Conservation (phyloP, 2,329 filamentous ascomycete genomes). For the Magnaporthiopsis incrustans region DNA sequence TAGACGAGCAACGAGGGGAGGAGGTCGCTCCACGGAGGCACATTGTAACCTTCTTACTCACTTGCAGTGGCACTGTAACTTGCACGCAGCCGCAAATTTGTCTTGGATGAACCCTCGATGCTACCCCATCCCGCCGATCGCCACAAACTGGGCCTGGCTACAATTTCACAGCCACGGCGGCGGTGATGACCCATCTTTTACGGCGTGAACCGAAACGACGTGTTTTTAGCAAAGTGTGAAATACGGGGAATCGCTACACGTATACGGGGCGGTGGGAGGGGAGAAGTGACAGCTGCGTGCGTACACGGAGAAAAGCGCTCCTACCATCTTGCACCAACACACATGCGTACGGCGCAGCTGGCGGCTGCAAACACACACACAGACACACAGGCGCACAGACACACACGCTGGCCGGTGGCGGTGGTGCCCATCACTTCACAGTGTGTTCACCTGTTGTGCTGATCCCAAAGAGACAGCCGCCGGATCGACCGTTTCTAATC, state of each 20-base stretch:
- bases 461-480: background rate
- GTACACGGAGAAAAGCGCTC: no score
- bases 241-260: background rate
- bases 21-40: background rate
- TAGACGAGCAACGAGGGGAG: no score
- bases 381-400: no score
- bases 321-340: background rate
- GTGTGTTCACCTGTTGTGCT: background rate
- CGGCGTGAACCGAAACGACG: no score
- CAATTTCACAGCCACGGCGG: background rate
- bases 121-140: background rate
- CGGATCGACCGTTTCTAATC: slow-evolving; percentile 7
- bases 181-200: background rate
- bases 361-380: background rate
- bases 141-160: background rate
- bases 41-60: background rate
- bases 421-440: no score
- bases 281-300: no score
- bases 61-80: background rate
- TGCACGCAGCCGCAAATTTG: background rate
- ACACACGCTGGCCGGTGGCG: no score
- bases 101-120: background rate
- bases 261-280: background rate
- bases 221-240: background rate
- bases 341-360: background rate